Conservation (phyloP, 2,329 filamentous ascomycete genomes). For the Diaporthe sp. region DNA sequence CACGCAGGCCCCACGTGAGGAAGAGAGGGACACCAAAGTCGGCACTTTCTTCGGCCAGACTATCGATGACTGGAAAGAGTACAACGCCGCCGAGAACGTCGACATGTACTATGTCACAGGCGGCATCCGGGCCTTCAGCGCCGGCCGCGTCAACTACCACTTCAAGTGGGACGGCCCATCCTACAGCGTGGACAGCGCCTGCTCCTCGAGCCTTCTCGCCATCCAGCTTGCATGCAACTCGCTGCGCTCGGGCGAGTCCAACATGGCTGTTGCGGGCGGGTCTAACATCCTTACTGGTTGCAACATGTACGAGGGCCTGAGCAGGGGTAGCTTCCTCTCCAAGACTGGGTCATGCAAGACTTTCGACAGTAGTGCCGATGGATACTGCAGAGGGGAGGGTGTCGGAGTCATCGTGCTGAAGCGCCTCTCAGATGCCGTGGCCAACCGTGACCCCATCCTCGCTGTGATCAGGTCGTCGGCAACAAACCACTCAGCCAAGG, state of each 20-base stretch:
- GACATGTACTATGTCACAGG: conserved; percentile 45
- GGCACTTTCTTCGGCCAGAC: conserved; percentile 77
- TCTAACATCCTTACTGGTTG: conserved; percentile 75
- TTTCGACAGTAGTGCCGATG: conserved; percentile 55
- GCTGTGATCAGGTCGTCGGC: conserved; percentile 58
- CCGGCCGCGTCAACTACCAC: conserved; percentile 55
- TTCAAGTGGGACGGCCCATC: conserved; percentile 54
- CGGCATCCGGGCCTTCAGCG: conserved; percentile 49
- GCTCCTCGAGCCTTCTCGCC: conserved; percentile 53
- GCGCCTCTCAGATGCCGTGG: conserved; percentile 59
- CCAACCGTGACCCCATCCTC: conserved; percentile 59
- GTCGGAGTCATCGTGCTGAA: conserved; percentile 62
- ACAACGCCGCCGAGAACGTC: conserved; percentile 64
- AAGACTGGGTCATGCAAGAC: conserved; percentile 51
- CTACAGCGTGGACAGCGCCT: conserved; percentile 57
- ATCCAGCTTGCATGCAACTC: conserved; percentile 62
- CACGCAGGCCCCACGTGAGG: conserved; percentile 55
- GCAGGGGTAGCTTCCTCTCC: conserved; percentile 74
- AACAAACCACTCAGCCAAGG: conserved; percentile 74
- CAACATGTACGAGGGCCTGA: conserved; percentile 73
- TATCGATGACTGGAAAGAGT: conserved; percentile 68
- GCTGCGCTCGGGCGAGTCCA: conserved; percentile 72
- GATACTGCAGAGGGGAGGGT: conserved; percentile 68
- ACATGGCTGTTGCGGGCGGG: conserved; percentile 74
- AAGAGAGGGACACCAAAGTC: conserved; percentile 50